phyloP scores from a whole-genome alignment of 1,139 yeast species.

The Suhomyces bokatorum region DNA sequence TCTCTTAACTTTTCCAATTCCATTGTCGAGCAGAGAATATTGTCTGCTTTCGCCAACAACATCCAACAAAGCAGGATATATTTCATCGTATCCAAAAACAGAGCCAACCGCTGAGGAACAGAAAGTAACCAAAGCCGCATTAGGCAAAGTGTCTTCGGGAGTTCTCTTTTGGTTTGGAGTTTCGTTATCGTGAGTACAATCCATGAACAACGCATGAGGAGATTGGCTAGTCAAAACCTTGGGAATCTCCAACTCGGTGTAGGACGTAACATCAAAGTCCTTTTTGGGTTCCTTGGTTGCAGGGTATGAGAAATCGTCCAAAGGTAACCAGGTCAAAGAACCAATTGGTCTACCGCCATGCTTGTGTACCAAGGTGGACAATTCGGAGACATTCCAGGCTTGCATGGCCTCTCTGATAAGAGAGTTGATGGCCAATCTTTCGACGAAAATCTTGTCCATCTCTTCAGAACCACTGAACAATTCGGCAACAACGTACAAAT shows the following conservation, averaged over 20 bases:
- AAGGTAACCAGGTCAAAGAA: slow-evolving; percentile 74
- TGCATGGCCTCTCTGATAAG: slow-evolving; percentile 97
- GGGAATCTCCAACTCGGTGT: slow-evolving; percentile 62
- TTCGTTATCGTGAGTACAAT: slow-evolving; percentile 95
- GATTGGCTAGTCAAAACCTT: slow-evolving; percentile 61
- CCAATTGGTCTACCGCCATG: slow-evolving; percentile 98
- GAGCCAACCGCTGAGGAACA: slow-evolving; percentile 95
- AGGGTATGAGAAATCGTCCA: slow-evolving; percentile 70
- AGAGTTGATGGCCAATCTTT: slow-evolving; percentile 83
- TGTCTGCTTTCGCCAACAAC: slow-evolving; percentile 76
- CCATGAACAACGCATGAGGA: slow-evolving; percentile 95
- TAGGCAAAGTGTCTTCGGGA: slow-evolving; percentile 90
- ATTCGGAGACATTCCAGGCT: slow-evolving; percentile 85
- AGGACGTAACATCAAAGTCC: slow-evolving; percentile 39
- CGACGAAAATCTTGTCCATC: slow-evolving; percentile 87
- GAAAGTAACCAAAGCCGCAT: slow-evolving; percentile 90
- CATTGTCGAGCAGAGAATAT: slow-evolving; percentile 59
- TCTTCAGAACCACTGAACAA: slow-evolving; percentile 90
- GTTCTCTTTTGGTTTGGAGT: slow-evolving; percentile 87
- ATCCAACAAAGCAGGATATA: slow-evolving; percentile 77
- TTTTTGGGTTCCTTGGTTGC: slow-evolving; percentile 43
- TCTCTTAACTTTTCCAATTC: slow-evolving; percentile 72
- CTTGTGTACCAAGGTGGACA: slow-evolving; percentile 81
- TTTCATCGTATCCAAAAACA: slow-evolving; percentile 91
- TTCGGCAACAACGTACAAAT: slow-evolving; percentile 91